Base-by-base conservation (phyloP, 192 early-diverging fungal species). In the Coemansia sp. region DNA sequence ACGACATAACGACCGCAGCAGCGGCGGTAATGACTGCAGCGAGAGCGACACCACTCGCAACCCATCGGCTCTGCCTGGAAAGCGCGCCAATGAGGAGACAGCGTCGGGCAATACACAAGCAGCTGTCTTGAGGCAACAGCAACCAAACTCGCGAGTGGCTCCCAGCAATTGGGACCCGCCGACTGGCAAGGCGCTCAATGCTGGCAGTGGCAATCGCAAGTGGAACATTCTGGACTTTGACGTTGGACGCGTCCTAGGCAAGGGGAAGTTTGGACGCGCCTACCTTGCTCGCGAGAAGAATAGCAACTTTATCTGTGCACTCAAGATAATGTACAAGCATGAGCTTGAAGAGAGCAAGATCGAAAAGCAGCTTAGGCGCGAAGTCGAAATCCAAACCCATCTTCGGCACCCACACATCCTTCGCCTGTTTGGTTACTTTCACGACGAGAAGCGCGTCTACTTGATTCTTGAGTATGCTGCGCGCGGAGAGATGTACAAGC, bases 381-480 rank as follows among this genome's bases (percentile, higher is more conserved):
- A 99, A 70, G 92, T 97, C 39, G 95, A 99, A 63, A 96, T 97
- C 66, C 96, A 98, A 73, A 87, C 88, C 3, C 92, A 94, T 67
- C 80, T 98, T 21, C 85, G 92, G 86, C 96, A 98, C 66, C 87
- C 89, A 9, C 90, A 99, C 75, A 96, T 99, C 66, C 83, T 99
- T 11, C 85, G 96, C n/a, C 79, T 99, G 10, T 95, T 90, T 65
- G 95, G 94, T 3, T 97, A 96, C 72, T 99, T 99, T 73, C 91
- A 97, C 81, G 96, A 99, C 64, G 85, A 87, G 42, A 95, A 92
- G 62, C 87, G 93, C 18, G 91, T 97, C 2, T 96, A 93, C 64
- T 70, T 99, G 62, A 95, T 99, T 24, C 85, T 99, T 1, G 96
- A 99, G 73, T 97, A 93, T 71, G 96, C 96, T n/a, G 88, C 91